Evolutionary conservation across 305 asterid species (phyloP).

Genomic region (Galium porrigens): DNA sequence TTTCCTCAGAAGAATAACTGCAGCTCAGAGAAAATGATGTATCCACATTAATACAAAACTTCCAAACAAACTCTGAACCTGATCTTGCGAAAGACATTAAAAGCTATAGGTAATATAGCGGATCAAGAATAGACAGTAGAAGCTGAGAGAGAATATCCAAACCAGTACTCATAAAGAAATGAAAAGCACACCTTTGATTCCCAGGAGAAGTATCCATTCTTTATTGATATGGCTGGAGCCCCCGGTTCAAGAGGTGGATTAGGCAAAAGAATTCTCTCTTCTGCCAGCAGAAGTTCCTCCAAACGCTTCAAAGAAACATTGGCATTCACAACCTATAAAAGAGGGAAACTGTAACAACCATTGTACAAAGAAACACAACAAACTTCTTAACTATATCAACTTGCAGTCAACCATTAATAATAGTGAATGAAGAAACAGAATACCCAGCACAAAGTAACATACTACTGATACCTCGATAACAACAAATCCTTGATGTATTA

Average conservation of each 20-base stretch:
- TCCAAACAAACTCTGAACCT: slow-evolving; percentile 1
- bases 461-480: neutral
- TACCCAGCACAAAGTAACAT: neutral
- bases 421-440: neutral
- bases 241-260: slow-evolving; percentile 72
- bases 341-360: neutral
- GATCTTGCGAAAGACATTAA: neutral
- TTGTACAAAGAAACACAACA: neutral
- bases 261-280: slow-evolving; percentile 73
- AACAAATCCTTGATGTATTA: neutral
- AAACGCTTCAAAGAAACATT: slow-evolving; percentile 78
- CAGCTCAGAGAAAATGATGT: neutral
- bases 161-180: neutral
- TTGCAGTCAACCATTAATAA: neutral
- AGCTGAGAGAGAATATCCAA: neutral
- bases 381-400: neutral
- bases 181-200: slow-evolving; percentile 51
- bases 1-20: neutral
- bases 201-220: slow-evolving; percentile 76
- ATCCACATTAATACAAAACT: neutral
- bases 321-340: slow-evolving; percentile 73
- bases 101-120: neutral
- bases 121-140: neutral
- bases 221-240: slow-evolving; percentile 76
- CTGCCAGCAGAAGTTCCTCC: slow-evolving; percentile 76